Conservation (phyloP, 441 rosid species). For the Populus hybrid region DNA sequence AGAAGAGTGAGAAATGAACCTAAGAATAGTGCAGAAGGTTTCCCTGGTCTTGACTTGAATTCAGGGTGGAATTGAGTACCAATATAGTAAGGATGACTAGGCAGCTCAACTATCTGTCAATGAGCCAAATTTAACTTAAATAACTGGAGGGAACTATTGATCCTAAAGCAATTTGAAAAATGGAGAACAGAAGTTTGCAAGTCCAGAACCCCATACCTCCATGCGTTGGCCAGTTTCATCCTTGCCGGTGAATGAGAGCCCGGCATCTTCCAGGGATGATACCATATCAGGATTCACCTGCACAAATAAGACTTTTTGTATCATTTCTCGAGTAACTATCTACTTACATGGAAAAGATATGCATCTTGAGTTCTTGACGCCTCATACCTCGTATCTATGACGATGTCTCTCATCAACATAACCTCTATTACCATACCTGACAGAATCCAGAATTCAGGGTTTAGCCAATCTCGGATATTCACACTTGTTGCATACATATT, state of each 20-base stretch:
- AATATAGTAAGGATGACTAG: constrained; percentile 74
- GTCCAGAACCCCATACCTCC: constrained; percentile 50
- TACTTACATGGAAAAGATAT: not conserved
- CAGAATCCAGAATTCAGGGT: constrained; percentile 1
- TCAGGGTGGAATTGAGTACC: constrained; percentile 98
- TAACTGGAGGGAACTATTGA: not conserved
- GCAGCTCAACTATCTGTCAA: constrained; percentile 73
- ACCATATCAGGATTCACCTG: constrained; percentile 93
- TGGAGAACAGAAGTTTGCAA: not conserved
- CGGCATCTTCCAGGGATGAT: constrained; percentile 63
- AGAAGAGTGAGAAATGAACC: constrained; percentile 38
- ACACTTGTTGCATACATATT: not conserved
- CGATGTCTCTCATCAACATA: constrained; percentile 87
- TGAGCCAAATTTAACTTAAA: constrained; percentile 18
- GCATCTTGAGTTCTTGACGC: not conserved
- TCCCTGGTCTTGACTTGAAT: constrained; percentile 91
- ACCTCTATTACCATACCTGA: constrained; percentile 65
- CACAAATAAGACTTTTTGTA: constrained; percentile 9
- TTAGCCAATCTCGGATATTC: constrained; percentile 1
- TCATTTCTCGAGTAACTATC: not conserved
- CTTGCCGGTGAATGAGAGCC: constrained; percentile 77
- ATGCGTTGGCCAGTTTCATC: constrained; percentile 86
- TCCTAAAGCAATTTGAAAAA: not conserved
- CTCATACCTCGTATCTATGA: constrained; percentile 85
- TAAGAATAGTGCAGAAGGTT: constrained; percentile 78